Evolutionary conservation across 2,329 filamentous ascomycete species (phyloP).

Genomic region (Sporothrix sp.): DNA sequence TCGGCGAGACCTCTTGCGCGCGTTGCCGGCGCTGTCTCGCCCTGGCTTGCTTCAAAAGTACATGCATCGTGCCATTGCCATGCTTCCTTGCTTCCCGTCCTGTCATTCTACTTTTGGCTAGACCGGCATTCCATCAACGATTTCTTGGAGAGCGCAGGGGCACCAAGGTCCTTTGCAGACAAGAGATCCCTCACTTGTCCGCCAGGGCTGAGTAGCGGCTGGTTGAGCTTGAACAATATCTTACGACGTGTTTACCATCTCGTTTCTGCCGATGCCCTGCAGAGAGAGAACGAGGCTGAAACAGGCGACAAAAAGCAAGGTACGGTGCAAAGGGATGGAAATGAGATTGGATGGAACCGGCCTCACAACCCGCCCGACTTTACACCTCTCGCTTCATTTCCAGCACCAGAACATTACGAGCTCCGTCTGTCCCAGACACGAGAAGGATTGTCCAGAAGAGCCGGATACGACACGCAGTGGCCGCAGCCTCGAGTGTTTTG

Average conservation of each 20-base stretch:
- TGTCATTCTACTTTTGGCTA: constrained; percentile 3
- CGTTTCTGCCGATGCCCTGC: neutral
- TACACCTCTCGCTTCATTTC: neutral
- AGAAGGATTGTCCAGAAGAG: no score
- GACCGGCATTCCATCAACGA: neutral
- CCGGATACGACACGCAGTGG: no score
- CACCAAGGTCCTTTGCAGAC: neutral
- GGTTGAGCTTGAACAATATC: neutral
- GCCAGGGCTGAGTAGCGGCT: neutral
- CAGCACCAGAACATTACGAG: no score
- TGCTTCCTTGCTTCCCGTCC: neutral
- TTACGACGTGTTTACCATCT: neutral
- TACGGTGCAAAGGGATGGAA: no score
- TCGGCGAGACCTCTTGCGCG: no score
- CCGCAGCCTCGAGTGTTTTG: no score
- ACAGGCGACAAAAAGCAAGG: neutral
- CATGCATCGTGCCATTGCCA: no score
- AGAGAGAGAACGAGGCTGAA: constrained; percentile 10
- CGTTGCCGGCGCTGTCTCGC: no score
- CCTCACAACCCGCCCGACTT: no score
- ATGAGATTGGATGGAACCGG: neutral
- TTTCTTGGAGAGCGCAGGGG: neutral
- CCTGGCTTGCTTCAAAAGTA: neutral
- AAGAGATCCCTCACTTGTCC: neutral
- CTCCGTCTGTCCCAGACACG: no score